Evolutionary conservation across 192 early-diverging fungal genomes (phyloP).

Genomic region (Allomyces arbusculus): DNA sequence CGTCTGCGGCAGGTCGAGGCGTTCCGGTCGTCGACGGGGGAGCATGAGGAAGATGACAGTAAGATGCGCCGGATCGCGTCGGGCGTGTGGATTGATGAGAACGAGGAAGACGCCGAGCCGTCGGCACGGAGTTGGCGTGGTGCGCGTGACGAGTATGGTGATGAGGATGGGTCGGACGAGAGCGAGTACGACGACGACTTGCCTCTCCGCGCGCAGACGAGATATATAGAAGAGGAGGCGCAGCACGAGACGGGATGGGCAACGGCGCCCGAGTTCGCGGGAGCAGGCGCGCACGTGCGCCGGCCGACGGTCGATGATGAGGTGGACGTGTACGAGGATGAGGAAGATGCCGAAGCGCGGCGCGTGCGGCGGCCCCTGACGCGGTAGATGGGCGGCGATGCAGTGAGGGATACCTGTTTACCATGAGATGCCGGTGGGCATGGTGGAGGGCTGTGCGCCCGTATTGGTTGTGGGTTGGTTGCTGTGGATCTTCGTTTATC

Average conservation of each 20-base stretch:
- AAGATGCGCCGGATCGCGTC: background rate
- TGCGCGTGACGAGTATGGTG: background rate
- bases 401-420: too few relatives aligned
- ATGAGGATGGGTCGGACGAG: background rate
- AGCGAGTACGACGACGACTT: background rate
- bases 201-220: background rate
- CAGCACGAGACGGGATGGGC: background rate
- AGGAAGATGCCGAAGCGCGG: background rate
- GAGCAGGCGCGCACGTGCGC: background rate
- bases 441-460: background rate
- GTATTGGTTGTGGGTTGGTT: background rate
- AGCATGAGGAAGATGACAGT: background rate
- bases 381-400: too few relatives aligned
- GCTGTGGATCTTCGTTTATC: background rate
- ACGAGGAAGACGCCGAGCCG: too few relatives aligned
- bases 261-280: background rate
- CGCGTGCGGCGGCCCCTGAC: too few relatives aligned
- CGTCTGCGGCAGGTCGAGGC: background rate
- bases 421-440: too few relatives aligned
- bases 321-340: background rate
- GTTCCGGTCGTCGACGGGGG: background rate
- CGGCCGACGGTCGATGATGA: background rate
- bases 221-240: background rate
- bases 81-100: too few relatives aligned
- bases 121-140: too few relatives aligned